Conservation (phyloP, 23 red algal genomes). For the Gracilaria caudata region DNA sequence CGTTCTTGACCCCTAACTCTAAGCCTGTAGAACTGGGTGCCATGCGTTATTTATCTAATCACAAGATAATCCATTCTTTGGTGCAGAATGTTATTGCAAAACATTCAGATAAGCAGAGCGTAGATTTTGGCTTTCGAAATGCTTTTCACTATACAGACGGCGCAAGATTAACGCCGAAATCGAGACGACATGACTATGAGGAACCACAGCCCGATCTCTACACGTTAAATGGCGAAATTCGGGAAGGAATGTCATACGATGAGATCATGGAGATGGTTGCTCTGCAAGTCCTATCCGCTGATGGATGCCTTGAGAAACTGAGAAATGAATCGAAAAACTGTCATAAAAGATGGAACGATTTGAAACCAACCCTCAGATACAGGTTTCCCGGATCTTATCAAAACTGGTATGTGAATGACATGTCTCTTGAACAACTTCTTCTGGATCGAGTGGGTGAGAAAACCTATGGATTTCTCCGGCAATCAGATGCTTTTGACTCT, state of each 20-base stretch:
- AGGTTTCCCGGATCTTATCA: conserved; percentile 37
- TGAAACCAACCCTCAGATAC: not conserved
- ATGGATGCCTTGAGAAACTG: conserved; percentile 7
- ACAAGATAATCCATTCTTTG: conserved; percentile 15
- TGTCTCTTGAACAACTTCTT: conserved; percentile 20
- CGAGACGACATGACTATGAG: not conserved
- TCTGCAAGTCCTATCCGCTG: not conserved
- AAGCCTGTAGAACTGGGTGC: conserved; percentile 17
- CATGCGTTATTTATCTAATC: conserved; percentile 37
- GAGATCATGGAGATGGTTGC: conserved; percentile 13
- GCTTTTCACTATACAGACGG: not conserved
- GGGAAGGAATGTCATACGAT: conserved; percentile 4
- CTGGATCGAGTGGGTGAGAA: conserved; percentile 10
- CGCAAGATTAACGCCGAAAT: not conserved
- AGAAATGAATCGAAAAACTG: not conserved
- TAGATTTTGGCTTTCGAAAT: not conserved
- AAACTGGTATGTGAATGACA: conserved; percentile 10
- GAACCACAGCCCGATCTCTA: not conserved
- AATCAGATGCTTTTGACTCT: conserved; percentile 11
- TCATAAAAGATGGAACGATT: conserved; percentile 30
- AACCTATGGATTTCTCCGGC: conserved; percentile 5
- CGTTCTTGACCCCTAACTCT: not conserved
- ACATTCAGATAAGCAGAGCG: not conserved
- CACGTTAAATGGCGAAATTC: not conserved
- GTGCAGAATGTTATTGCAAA: conserved; percentile 17